Percentiles rank a stretch among this genome's conserved stretches.
These are phyloP conservation scores for Sorghum bicolor DNA, from an alignment of 176 grass and related monocot genomes.

Conservation along the genomic window DNA sequence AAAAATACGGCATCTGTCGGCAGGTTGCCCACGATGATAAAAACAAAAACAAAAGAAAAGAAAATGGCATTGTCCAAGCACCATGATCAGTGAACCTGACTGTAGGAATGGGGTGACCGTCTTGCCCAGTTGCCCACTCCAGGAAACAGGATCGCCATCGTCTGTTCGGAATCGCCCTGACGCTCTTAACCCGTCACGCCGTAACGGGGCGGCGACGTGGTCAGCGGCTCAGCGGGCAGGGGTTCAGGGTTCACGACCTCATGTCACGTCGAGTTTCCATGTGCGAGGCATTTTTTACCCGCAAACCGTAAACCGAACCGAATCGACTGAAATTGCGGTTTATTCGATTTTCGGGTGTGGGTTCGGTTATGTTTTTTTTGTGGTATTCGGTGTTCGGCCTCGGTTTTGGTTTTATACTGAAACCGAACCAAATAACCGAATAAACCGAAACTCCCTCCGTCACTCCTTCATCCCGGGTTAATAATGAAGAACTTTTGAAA, in stretches of 20 bases:
- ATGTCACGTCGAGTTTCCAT: constrained; percentile 11
- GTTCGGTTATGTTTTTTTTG: no score
- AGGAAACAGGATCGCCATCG: background rate
- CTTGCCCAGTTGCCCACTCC: background rate
- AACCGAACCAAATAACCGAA: no score
- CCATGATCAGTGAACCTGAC: background rate
- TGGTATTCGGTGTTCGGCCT: no score
- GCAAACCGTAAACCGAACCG: no score
- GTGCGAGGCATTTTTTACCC: no score
- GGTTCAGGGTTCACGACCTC: background rate
- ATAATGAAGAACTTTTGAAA: no score
- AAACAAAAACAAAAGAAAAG: no score
- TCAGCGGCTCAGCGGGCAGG: background rate
- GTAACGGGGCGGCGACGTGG: background rate
- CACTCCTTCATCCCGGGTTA: no score
- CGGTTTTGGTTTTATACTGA: no score
- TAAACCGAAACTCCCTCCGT: no score
- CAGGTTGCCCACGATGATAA: background rate
- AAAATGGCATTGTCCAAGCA: background rate
- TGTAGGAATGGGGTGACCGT: background rate
- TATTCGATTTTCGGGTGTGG: no score
- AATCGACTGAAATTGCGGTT: no score
- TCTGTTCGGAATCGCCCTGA: background rate
- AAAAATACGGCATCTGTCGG: background rate
- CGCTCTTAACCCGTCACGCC: background rate